Percentiles rank a stretch among this genome's conserved stretches.
Evolutionary conservation across 23 red algal genomes (phyloP).

Genomic region (Gracilaria vermiculophylla): DNA sequence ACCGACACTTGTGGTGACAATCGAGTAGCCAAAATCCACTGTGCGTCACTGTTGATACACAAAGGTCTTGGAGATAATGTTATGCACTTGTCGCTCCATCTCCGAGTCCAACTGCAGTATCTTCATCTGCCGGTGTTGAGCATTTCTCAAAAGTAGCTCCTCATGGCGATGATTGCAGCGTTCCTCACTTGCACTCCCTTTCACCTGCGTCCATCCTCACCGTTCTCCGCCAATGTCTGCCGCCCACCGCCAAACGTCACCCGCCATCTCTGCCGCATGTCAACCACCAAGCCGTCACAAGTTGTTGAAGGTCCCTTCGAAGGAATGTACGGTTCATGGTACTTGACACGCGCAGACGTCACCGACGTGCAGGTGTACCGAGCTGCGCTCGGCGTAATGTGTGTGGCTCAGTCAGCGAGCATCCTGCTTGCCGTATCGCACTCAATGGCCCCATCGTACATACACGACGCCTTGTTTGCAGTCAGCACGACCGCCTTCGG

Average conservation of each 20-base stretch:
- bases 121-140: no score
- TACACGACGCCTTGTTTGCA: slow-evolving; percentile 53
- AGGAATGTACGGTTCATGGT: slow-evolving; percentile 86
- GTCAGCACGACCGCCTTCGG: slow-evolving; percentile 43
- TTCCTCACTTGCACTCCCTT: neutral
- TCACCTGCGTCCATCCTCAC: neutral
- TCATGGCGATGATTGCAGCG: neutral
- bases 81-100: no score
- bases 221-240: neutral
- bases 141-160: no score
- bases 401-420: slow-evolving; percentile 26
- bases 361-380: slow-evolving; percentile 80
- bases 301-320: slow-evolving; percentile 80
- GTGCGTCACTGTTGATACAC: no score
- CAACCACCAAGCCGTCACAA: neutral
- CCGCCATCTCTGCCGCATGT: neutral
- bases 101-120: no score
- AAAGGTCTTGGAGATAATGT: no score
- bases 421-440: neutral
- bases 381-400: slow-evolving; percentile 26
- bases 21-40: no score
- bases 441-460: neutral
- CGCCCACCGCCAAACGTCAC: neutral
- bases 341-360: slow-evolving; percentile 75
- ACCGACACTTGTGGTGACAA: no score